These are phyloP conservation scores for Dothistroma septosporum DNA, from an alignment of 2,329 filamentous ascomycete species.

Conservation along the genomic window DNA sequence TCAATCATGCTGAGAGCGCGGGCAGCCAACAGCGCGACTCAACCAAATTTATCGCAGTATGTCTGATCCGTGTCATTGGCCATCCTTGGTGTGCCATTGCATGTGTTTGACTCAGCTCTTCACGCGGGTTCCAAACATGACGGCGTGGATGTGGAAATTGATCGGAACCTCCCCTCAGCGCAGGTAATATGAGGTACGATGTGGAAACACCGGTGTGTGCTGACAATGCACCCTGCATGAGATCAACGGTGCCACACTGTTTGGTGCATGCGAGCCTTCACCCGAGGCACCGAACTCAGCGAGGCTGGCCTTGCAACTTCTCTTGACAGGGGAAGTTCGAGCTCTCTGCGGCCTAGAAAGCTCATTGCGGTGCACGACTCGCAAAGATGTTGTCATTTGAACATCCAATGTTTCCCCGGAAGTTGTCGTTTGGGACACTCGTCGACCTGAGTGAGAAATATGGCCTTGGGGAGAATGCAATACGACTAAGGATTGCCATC, in stretches of 20 bases:
- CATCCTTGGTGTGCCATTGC: background rate
- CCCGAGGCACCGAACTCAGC: background rate
- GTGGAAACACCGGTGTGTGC: background rate
- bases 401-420: slow-evolving; percentile 4
- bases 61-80: background rate
- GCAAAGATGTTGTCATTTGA: slow-evolving; percentile 12
- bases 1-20: background rate
- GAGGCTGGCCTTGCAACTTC: background rate
- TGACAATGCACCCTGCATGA: slow-evolving; percentile 1
- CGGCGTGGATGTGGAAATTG: background rate
- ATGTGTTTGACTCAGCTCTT: background rate
- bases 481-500: slow-evolving; percentile 53
- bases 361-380: background rate
- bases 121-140: background rate
- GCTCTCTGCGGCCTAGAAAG: background rate
- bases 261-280: background rate
- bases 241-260: slow-evolving; percentile 5
- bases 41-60: background rate
- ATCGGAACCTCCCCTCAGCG: background rate
- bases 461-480: slow-evolving; percentile 3
- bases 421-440: slow-evolving; percentile 14
- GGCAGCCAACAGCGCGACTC: background rate
- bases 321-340: background rate
- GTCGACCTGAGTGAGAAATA: slow-evolving; percentile 14
- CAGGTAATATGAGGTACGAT: background rate